phyloP scores from a whole-genome alignment of 2,329 filamentous ascomycete species.

The Fusarium pseudocircinatum region DNA sequence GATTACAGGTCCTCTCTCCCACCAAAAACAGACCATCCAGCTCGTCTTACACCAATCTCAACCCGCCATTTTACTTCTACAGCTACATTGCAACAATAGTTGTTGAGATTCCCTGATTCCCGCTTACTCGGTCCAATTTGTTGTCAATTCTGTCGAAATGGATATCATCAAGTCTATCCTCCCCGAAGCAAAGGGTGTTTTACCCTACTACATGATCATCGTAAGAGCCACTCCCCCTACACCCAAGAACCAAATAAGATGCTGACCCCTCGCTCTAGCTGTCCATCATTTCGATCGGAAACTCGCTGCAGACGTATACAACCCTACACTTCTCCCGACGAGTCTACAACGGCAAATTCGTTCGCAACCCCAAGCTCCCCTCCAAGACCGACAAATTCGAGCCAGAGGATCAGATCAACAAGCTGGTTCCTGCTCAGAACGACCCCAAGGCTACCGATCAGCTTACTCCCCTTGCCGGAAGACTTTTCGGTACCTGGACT shows the following conservation, averaged over 20 bases:
- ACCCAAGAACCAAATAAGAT: background rate
- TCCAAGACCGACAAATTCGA: slow-evolving; percentile 54
- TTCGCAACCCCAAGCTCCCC: slow-evolving; percentile 59
- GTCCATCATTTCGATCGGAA: slow-evolving; percentile 82
- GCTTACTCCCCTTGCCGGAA: slow-evolving; percentile 78
- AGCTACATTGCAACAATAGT: background rate
- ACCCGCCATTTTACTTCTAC: background rate
- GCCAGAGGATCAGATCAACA: slow-evolving; percentile 63
- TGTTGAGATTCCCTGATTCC: slow-evolving; percentile 7
- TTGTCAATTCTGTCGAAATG: slow-evolving; percentile 47
- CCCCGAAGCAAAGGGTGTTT: slow-evolving; percentile 61
- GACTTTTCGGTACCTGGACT: slow-evolving; percentile 90
- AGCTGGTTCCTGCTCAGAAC: slow-evolving; percentile 58
- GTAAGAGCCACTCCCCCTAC: slow-evolving; percentile 50
- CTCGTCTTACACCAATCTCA: background rate
- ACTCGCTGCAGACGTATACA: slow-evolving; percentile 84
- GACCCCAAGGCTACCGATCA: slow-evolving; percentile 63
- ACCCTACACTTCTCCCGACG: slow-evolving; percentile 86
- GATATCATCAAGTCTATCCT: slow-evolving; percentile 57
- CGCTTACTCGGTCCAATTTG: background rate
- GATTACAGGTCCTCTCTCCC: slow-evolving; percentile 21
- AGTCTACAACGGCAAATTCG: slow-evolving; percentile 78
- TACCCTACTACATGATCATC: slow-evolving; percentile 68
- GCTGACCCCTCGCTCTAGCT: slow-evolving; percentile 63
- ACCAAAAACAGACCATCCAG: slow-evolving; percentile 29